phyloP scores from a whole-genome alignment of 108 stramenopile genomes.

The Chaetoceros tenuissimus region DNA sequence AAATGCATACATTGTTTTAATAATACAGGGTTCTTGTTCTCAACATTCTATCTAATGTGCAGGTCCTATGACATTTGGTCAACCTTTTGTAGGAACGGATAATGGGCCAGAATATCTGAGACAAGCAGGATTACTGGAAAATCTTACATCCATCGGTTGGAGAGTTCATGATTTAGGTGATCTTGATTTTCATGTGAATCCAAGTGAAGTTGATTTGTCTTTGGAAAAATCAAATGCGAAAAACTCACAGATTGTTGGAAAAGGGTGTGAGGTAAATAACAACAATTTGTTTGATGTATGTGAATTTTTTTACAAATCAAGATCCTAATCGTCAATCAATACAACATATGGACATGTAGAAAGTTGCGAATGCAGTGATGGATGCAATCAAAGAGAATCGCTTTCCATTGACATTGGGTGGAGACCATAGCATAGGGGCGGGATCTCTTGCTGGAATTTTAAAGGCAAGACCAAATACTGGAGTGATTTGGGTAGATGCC shows the following conservation, averaged over 20 bases:
- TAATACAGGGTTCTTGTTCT: slow-evolving; percentile 14
- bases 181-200: slow-evolving; percentile 43
- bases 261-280: slow-evolving; percentile 24
- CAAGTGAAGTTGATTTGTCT: not conserved
- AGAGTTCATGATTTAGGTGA: slow-evolving; percentile 73
- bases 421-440: slow-evolving; percentile 96
- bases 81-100: slow-evolving; percentile 86
- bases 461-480: slow-evolving; percentile 74
- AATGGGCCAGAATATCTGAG: slow-evolving; percentile 60
- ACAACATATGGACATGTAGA: too few species aligned
- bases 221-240: slow-evolving; percentile 46
- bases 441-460: slow-evolving; percentile 91
- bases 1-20: slow-evolving; percentile 16
- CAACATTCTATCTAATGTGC: not conserved
- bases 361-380: slow-evolving; percentile 57
- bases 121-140: slow-evolving; percentile 51
- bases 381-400: slow-evolving; percentile 37
- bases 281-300: too few species aligned
- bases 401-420: slow-evolving; percentile 91
- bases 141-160: slow-evolving; percentile 77
- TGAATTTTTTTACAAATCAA: too few species aligned
- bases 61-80: slow-evolving; percentile 87
- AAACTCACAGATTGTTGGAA: slow-evolving; percentile 51
- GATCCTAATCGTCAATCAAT: too few species aligned
- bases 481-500: slow-evolving; percentile 98